phyloP scores from a whole-genome alignment of 2,329 filamentous ascomycete species.

The Sordariomycetes sp. region DNA sequence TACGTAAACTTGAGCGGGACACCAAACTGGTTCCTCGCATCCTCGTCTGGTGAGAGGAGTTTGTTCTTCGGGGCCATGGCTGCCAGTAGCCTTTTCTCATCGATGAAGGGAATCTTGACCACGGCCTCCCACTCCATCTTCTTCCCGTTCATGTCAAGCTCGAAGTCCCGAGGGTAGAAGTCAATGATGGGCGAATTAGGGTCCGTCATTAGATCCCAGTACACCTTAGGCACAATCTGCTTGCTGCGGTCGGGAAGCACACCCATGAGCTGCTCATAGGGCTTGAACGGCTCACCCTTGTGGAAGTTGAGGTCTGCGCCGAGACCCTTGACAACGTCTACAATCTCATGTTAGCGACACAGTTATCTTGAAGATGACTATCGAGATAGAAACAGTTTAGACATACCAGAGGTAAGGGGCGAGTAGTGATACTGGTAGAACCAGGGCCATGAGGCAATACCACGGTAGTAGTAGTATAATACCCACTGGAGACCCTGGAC shows the following conservation, averaged over 20 bases:
- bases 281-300: conserved; percentile 86
- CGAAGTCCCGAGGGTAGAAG: conserved; percentile 95
- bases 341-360: conserved; percentile 11
- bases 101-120: conserved; percentile 97
- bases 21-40: conserved; percentile 76
- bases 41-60: conserved; percentile 65
- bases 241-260: conserved; percentile 96
- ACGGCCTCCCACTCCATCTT: conserved; percentile 99
- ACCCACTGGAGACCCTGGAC: conserved; percentile 98
- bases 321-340: conserved; percentile 79
- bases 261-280: conserved; percentile 96
- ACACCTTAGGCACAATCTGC: conserved; percentile 78
- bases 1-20: conserved; percentile 90
- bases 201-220: conserved; percentile 87
- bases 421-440: conserved; percentile 96
- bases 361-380: too few species aligned
- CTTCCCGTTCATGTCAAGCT: conserved; percentile 98
- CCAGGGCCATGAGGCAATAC: conserved; percentile 97
- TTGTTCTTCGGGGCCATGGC: conserved; percentile 82
- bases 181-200: conserved; percentile 87
- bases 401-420: conserved; percentile 75
- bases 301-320: conserved; percentile 82
- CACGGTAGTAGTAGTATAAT: conserved; percentile 92
- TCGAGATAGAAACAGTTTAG: background rate
- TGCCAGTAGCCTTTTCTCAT: conserved; percentile 69